phyloP scores from a whole-genome alignment of 2,329 filamentous ascomycete genomes.

The Trichoderma polysporum region DNA sequence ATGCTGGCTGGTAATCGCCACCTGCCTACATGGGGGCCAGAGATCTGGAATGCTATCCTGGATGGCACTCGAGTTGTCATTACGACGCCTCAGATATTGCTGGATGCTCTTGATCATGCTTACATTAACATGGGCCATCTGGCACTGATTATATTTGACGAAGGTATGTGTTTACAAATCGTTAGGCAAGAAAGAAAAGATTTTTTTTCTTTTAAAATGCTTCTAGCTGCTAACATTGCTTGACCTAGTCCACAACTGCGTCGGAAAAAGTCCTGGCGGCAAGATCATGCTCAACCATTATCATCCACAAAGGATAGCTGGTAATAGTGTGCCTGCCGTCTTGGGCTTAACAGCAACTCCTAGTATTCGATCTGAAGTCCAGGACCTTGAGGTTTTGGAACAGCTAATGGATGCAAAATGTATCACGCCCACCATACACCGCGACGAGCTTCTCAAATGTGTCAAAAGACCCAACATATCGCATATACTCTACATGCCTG shows the following conservation, averaged over 20 bases:
- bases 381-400: slow-evolving; percentile 63
- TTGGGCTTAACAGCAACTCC: slow-evolving; percentile 82
- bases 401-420: slow-evolving; percentile 67
- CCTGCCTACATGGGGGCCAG: slow-evolving; percentile 69
- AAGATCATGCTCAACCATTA: slow-evolving; percentile 75
- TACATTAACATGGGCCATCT: slow-evolving; percentile 67
- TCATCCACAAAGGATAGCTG: slow-evolving; percentile 44
- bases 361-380: slow-evolving; percentile 57
- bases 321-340: slow-evolving; percentile 58
- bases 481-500: slow-evolving; percentile 35
- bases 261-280: slow-evolving; percentile 61
- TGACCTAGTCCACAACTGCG: slow-evolving; percentile 70
- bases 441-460: slow-evolving; percentile 66
- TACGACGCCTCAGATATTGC: slow-evolving; percentile 72
- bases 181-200: not conserved
- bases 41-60: slow-evolving; percentile 67
- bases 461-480: slow-evolving; percentile 65
- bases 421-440: slow-evolving; percentile 65
- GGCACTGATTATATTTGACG: slow-evolving; percentile 75
- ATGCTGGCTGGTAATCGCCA: slow-evolving; percentile 67
- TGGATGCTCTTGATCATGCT: slow-evolving; percentile 71
- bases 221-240: not conserved
- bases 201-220: not conserved
- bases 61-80: slow-evolving; percentile 68
- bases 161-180: slow-evolving; percentile 54